phyloP scores from a whole-genome alignment of 2,329 filamentous ascomycete genomes.

The Fusarium oxysporum region DNA sequence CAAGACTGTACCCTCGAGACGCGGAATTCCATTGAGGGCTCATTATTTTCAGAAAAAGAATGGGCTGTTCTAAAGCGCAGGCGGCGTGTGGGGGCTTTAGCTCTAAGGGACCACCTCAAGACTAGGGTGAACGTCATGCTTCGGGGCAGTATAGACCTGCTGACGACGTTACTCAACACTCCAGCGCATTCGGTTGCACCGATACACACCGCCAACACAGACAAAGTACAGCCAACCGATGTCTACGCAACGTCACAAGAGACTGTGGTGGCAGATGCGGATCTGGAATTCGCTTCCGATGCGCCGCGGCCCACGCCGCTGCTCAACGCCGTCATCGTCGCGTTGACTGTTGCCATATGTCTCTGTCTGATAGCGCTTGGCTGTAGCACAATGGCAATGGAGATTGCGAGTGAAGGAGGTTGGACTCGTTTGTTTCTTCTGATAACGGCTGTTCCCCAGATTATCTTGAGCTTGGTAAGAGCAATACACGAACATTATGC shows the following conservation, averaged over 20 bases:
- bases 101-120: background rate
- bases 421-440: background rate
- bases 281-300: background rate
- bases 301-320: background rate
- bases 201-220: fast-evolving
- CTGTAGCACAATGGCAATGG: background rate
- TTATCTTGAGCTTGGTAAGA: background rate
- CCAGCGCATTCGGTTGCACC: background rate
- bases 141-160: background rate
- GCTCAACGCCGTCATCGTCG: background rate
- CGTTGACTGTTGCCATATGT: background rate
- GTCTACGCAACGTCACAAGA: background rate
- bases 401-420: background rate
- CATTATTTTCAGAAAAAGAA: background rate
- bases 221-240: fast-evolving
- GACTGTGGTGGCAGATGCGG: background rate
- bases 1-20: background rate
- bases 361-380: background rate
- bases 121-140: background rate
- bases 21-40: background rate
- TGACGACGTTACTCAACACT: background rate
- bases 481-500: fast-evolving
- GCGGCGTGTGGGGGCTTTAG: background rate
- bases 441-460: background rate
- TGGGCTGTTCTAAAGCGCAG: background rate